A percentile compares a stretch with the other conserved stretches of the same genome.
Conservation (phyloP, 2,329 filamentous ascomycete genomes). For the Phyllosticta citrichinensis region DNA sequence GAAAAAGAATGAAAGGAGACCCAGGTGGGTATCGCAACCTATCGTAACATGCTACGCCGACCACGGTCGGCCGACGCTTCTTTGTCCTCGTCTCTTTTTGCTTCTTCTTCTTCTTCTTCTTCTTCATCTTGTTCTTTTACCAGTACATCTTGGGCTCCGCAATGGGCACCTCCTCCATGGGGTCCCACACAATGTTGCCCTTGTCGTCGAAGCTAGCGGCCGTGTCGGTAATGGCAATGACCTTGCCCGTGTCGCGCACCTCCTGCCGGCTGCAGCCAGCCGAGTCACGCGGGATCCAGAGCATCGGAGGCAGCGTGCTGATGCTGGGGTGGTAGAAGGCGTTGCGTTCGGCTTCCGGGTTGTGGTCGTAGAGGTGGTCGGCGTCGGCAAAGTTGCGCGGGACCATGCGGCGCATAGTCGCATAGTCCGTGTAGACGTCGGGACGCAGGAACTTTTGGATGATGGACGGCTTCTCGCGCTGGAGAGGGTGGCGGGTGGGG, state of each 20-base stretch:
- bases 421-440: conserved; percentile 12
- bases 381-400: conserved; percentile 14
- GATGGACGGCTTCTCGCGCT: conserved; percentile 6
- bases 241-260: conserved; percentile 28
- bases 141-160: conserved; percentile 10
- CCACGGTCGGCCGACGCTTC: background rate
- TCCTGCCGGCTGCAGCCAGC: conserved; percentile 35
- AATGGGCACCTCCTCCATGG: conserved; percentile 6
- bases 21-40: background rate
- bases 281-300: conserved; percentile 39
- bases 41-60: background rate
- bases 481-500: background rate
- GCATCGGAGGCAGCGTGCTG: conserved; percentile 31
- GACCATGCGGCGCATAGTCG: conserved; percentile 13
- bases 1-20: background rate
- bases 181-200: conserved; percentile 27
- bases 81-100: background rate
- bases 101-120: background rate
- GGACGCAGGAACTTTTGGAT: conserved; percentile 8
- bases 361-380: conserved; percentile 6
- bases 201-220: conserved; percentile 37
- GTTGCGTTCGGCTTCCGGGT: conserved; percentile 25
- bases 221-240: conserved; percentile 34
- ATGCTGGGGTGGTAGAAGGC: conserved; percentile 37
- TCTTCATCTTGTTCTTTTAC: background rate